Percentiles rank a stretch among this genome's conserved stretches.
Evolutionary conservation across 106 monocot genomes (phyloP).

Genomic region (Iris macrosiphon): DNA sequence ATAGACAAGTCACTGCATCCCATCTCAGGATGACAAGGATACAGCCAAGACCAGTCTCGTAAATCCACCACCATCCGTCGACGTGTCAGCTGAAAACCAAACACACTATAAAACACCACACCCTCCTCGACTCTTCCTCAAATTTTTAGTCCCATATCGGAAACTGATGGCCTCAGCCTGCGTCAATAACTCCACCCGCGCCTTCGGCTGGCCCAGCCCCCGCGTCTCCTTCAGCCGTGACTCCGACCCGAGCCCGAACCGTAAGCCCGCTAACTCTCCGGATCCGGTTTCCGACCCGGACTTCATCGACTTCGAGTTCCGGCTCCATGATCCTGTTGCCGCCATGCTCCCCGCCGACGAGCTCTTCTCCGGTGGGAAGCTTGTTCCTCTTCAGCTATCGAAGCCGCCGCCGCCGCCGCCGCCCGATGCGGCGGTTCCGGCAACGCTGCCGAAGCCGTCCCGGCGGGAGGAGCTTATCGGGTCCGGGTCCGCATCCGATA

Average conservation of each 20-base stretch:
- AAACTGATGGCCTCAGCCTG: constrained; percentile 45
- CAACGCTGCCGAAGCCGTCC: constrained; percentile 11
- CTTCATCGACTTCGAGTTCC: constrained; percentile 74
- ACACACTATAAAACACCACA: too few species aligned
- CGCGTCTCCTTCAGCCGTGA: constrained; percentile 40
- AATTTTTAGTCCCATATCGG: too few species aligned
- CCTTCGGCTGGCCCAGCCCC: constrained; percentile 32
- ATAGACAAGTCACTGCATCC: too few species aligned
- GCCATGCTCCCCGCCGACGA: constrained; percentile 80
- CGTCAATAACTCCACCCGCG: constrained; percentile 16
- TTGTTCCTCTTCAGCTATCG: constrained; percentile 41
- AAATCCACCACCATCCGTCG: too few species aligned
- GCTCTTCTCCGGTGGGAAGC: constrained; percentile 73
- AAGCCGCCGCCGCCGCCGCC: neutral
- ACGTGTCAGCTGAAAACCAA: too few species aligned
- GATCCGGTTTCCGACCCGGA: constrained; percentile 7
- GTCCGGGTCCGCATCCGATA: constrained; percentile 11
- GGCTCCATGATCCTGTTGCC: constrained; percentile 42
- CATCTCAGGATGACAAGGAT: too few species aligned
- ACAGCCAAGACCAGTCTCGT: too few species aligned
- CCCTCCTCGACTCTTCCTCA: too few species aligned
- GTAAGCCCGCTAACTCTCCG: too few species aligned
- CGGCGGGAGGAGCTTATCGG: constrained; percentile 9
- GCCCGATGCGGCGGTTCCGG: neutral
- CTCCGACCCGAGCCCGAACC: too few species aligned